Evolutionary conservation across 305 asterid genomes (phyloP).

Genomic region (Solanum chacoense): DNA sequence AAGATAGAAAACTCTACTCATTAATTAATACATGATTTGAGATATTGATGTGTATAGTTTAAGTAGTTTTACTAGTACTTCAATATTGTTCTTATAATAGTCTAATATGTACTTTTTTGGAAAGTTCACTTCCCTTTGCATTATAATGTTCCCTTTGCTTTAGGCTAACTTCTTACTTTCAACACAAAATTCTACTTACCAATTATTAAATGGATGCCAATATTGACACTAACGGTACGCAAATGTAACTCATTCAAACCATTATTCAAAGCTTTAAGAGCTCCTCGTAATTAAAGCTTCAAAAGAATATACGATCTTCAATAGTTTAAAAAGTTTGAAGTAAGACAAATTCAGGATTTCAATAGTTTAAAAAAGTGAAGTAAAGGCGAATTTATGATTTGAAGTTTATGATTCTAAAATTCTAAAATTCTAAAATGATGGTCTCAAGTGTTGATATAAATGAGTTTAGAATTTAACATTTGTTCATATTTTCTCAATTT

Average conservation of each 20-base stretch:
- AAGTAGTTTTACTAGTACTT: background rate
- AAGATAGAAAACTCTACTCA: background rate
- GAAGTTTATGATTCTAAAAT: background rate
- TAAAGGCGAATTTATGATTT: background rate
- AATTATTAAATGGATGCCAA: background rate
- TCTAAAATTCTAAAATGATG: background rate
- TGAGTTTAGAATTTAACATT: background rate
- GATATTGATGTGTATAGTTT: background rate
- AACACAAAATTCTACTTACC: background rate
- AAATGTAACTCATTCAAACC: background rate
- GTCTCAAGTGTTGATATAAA: background rate
- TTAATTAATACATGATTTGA: background rate
- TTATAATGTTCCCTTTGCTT: background rate
- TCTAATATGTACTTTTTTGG: background rate
- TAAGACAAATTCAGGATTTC: background rate
- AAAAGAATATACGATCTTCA: background rate
- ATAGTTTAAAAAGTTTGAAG: background rate
- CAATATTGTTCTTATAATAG: background rate
- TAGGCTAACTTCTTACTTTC: conserved; percentile 1
- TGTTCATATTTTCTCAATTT: background rate
- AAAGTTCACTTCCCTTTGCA: background rate
- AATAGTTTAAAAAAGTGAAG: background rate
- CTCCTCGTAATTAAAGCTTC: background rate
- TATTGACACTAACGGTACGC: background rate
- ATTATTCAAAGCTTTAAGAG: background rate